phyloP scores from a whole-genome alignment of 2,329 filamentous ascomycete genomes.

The Botrytis deweyae region DNA sequence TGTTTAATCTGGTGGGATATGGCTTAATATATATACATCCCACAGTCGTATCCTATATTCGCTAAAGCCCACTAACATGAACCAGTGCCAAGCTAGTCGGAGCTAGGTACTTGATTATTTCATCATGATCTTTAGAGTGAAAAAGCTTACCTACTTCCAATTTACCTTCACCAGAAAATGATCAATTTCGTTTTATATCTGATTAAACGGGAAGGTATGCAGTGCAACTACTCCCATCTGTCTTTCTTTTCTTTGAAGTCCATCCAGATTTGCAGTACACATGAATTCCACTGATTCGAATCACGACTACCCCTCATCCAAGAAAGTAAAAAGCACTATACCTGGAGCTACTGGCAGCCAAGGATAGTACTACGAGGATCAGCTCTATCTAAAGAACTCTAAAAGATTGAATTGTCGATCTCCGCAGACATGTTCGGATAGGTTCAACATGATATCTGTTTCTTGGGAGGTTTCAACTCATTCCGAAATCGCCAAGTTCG shows the following conservation, averaged over 20 bases:
- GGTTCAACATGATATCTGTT: neutral
- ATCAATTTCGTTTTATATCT: neutral
- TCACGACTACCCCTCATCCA: neutral
- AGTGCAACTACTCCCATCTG: neutral
- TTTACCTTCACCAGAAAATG: neutral
- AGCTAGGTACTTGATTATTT: neutral
- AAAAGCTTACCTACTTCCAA: neutral
- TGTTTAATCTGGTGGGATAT: neutral
- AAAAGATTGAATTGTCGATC: neutral
- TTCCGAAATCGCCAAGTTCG: neutral
- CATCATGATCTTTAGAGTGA: neutral
- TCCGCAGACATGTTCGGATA: neutral
- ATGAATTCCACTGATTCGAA: neutral
- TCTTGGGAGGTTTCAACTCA: neutral
- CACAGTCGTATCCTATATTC: neutral
- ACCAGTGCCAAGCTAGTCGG: neutral
- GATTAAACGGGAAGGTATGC: neutral
- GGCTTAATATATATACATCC: neutral
- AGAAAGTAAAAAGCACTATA: neutral
- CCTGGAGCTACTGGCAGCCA: neutral
- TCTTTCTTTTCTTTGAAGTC: neutral
- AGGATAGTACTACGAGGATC: too few relatives aligned
- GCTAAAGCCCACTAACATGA: neutral
- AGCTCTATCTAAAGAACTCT: too few relatives aligned
- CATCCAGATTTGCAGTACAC: neutral